These are phyloP conservation scores for Diplodia scrobiculata DNA, from an alignment of 2,329 filamentous ascomycete species.

Conservation along the genomic window DNA sequence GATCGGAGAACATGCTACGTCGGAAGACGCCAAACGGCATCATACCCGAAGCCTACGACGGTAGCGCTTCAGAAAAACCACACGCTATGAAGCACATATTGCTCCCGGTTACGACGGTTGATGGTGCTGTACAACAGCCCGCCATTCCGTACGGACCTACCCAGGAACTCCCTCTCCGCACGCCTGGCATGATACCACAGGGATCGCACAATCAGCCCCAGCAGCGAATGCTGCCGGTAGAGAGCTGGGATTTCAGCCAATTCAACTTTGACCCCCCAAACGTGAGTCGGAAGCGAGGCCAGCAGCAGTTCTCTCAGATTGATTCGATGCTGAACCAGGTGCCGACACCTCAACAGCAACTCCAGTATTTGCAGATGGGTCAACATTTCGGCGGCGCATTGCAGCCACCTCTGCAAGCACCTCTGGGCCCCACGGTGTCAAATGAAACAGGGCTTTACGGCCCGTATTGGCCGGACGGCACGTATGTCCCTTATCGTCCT, in stretches of 20 bases:
- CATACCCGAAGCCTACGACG: slow-evolving; percentile 87
- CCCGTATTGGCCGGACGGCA: slow-evolving; percentile 48
- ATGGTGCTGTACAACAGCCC: slow-evolving; percentile 41
- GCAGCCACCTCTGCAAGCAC: slow-evolving; percentile 41
- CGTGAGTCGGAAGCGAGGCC: slow-evolving; percentile 44
- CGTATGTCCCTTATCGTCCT: slow-evolving; percentile 46
- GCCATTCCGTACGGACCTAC: slow-evolving; percentile 37
- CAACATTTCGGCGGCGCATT: slow-evolving; percentile 40
- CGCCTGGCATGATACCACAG: slow-evolving; percentile 32
- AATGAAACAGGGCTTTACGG: slow-evolving; percentile 47
- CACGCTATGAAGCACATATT: slow-evolving; percentile 83
- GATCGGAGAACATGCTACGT: slow-evolving; percentile 74
- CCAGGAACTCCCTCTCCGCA: slow-evolving; percentile 44
- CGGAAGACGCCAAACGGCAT: slow-evolving; percentile 95
- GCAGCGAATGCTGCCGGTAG: slow-evolving; percentile 12
- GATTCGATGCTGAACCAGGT: slow-evolving; percentile 65
- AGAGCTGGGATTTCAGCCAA: slow-evolving; percentile 15
- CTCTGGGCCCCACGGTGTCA: slow-evolving; percentile 45
- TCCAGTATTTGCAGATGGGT: slow-evolving; percentile 55
- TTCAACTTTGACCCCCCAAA: slow-evolving; percentile 25
- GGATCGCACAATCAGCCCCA: slow-evolving; percentile 18
- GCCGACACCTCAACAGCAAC: slow-evolving; percentile 56
- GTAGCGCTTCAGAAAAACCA: slow-evolving; percentile 68
- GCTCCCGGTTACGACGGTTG: slow-evolving; percentile 60
- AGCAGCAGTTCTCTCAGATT: slow-evolving; percentile 55